Base-by-base conservation (phyloP, 108 stramenopile genomes). In the Nitzschia sp. region DNA sequence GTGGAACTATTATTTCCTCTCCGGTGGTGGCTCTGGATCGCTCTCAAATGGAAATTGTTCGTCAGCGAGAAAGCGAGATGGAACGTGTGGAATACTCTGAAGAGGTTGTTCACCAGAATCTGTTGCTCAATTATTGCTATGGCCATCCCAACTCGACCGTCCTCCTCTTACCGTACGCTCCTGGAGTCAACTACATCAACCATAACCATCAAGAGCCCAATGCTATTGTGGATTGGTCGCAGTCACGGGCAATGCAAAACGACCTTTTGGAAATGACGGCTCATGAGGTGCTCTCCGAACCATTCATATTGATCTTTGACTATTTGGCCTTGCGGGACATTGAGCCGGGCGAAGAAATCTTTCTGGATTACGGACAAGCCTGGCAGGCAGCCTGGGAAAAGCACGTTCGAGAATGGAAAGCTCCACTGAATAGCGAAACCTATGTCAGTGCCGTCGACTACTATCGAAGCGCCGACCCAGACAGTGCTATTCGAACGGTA, bases 271-370 rank as follows among this genome's bases (percentile, higher is more conserved):
- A 68, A 21, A 19, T 25, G 13, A 27, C 48, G n/a, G 54, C 63
- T 22, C 36, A 36, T 31, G 60, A 68, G 31, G 45, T 55, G 63
- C 56, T 63, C 1, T 27, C 38, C 13, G 1, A 34, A 52, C 45
- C 31, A 46, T 22, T 29, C 38, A 54, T 41, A 35, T 44, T 48
- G 30, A 71, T 69, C 8, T 36, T 87, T 53, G 86, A 92, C 30
- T 55, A 80, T 54, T 78, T 92, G 8, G 91, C 91, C 1, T 67
- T 79, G 28, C 45, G 79, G 15, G 88, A 87, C 45, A 85, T 92
- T 50, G 44, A 69, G 27, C 53, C 61, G 4, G 82, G 78, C 17
- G 84, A 92, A 76, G 91, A 92, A 79, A 59, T 92, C 1, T 78
- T 84, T 47, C 41, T 89, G 19, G 76, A 89, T 62, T 92, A 92